Evolutionary conservation across 768 basidiomycete species (phyloP).

Genomic region (Leucocoprinus leucothites): DNA sequence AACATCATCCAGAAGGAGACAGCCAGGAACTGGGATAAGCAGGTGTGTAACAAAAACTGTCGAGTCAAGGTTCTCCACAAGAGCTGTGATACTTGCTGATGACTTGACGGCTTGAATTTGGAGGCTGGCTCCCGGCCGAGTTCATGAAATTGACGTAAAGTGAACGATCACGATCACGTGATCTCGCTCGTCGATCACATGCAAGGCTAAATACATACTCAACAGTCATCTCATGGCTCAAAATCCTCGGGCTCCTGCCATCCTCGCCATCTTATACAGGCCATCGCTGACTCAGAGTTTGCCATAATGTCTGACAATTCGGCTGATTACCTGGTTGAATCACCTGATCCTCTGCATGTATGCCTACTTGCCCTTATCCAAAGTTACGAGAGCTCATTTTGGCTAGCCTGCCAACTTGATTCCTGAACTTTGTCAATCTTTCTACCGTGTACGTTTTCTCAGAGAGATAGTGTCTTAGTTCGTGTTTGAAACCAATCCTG

Average conservation of each 20-base stretch:
- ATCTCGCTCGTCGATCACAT: conserved; percentile 3
- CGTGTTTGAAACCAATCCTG: not conserved
- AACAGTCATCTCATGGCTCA: not conserved
- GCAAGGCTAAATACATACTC: not conserved
- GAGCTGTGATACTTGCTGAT: too few species aligned
- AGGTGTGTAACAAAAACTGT: too few species aligned
- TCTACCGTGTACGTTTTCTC: conserved; percentile 52
- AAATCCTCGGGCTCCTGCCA: too few species aligned
- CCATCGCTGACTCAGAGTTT: not conserved
- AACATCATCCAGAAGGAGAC: too few species aligned
- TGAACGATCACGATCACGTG: not conserved
- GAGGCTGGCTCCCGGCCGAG: too few species aligned
- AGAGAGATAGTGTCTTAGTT: not conserved
- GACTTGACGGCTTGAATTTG: not conserved
- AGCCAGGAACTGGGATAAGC: too few species aligned
- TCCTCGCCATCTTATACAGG: too few species aligned
- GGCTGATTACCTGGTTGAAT: conserved; percentile 52
- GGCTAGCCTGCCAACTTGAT: conserved; percentile 87
- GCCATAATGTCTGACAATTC: conserved; percentile 22
- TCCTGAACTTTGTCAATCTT: conserved; percentile 77
- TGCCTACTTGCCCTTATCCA: conserved; percentile 17
- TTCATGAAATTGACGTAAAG: too few species aligned
- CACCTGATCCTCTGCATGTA: conserved; percentile 62
- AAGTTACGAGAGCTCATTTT: conserved; percentile 6
- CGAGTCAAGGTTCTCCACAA: too few species aligned